Evolutionary conservation across 2,329 filamentous ascomycete genomes (phyloP), one percentile per base, ranked within the genome.

Genomic region (Phoma sp.): DNA sequence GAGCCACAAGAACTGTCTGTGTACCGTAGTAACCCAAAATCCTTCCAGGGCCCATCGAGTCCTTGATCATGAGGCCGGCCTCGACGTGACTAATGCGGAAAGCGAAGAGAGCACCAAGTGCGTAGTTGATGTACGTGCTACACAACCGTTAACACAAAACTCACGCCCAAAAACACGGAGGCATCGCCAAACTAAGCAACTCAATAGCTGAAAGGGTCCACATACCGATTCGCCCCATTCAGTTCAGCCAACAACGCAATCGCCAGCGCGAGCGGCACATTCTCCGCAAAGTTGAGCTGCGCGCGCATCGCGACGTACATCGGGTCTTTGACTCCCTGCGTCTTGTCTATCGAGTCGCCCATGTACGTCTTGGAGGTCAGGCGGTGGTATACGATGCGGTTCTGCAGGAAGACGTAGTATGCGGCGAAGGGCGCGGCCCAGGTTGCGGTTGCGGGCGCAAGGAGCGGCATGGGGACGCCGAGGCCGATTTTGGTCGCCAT

Each of bases 251-350:
- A 51, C n/a, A 73, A 60, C 3, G 74, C 69, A 13, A 79, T 45
- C 3, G 71, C 57, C 25, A 80, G 64, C 4, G 74, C 72, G 8
- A 80, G 49, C 1, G 78, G 77, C 15, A 79, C 76, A 50, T 78
- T 79, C 60, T 81, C 78, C 31, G 74, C 53, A 58, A 79, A 81
- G 50, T 80, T 81, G 27, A 65, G 57, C 50, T 79, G 76, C 25
- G 69, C 65, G 33, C 78, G 72, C 10, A 60, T 66, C 6, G 73
- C 71, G 29, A 77, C 61, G 53, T 72, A 72, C 19, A 80, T 68
- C 22, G 70, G 65, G 49, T 74, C 67, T 9, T 54, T 45, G 21
- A 35, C 51, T 9, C 64, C 63, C 35, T 66, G 32, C 1, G 51
- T 48, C 0, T 46, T 12, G 41, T 67, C 61, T 6, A 41, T 43